Base-by-base conservation (phyloP, 768 basidiomycete genomes). In the Gloeophyllum trabeum region DNA sequence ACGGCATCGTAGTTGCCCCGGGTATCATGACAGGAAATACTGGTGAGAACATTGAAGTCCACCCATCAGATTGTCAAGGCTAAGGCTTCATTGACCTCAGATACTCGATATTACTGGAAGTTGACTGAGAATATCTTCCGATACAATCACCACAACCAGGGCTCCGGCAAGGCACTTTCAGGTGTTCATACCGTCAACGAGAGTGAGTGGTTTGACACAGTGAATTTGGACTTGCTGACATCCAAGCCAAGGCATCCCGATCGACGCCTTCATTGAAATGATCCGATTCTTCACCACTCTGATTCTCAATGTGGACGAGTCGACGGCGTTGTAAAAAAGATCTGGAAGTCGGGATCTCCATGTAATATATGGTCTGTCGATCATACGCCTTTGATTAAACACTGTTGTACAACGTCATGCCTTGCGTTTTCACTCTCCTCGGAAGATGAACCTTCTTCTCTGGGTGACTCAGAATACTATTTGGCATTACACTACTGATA, bases 51-150 rank as follows among this genome's bases (percentile, higher is more conserved):
- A n/a, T n/a, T n/a, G n/a, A n/a, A n/a, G n/a, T n/a, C n/a, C n/a
- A n/a, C n/a, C 51, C 38, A 48, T 52, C 35, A 24, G 37, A 13
- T 18, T 23, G 25, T 50, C 45, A 60, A 16, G 16, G 19, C 13
- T 5, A n/a, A n/a, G n/a, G n/a, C n/a, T n/a, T n/a, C n/a, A n/a
- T n/a, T n/a, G n/a, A n/a, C n/a, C n/a, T 4, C 47, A 67, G 69
- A 73, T 50, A 73, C 72, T 13, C 48, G 56, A 32, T 57, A 58
- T 39, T 70, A 71, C 40, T 70, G 69, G 70, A 57, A 58, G 42
- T 58, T 73, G 20, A 69, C 70, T 18, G 48, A 47, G 24, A 61
- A 70, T 46, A 71, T 71, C 43, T 69, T 69, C 57, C 68, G 70
- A 32, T 73, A 69, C 50, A 55, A 49, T 40, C 56, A 61, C 46